These are phyloP conservation scores for Silene conica DNA, from an alignment of 148 eudicot species.

Conservation along the genomic window DNA sequence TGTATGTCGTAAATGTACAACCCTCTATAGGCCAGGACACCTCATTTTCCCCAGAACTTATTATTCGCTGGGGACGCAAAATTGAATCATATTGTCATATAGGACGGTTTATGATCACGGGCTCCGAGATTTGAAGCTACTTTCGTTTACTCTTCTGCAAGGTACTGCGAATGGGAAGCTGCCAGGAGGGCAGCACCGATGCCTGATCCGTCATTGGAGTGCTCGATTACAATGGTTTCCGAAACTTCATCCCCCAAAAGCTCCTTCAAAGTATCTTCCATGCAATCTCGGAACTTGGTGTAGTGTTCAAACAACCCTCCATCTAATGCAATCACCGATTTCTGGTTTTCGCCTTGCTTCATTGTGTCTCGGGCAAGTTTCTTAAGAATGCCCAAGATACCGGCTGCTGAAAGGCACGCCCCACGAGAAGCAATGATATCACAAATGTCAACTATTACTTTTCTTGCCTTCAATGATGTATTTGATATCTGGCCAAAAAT, in stretches of 20 bases:
- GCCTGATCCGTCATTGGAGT: slow-evolving; percentile 86
- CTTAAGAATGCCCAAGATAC: slow-evolving; percentile 78
- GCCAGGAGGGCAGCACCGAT: slow-evolving; percentile 91
- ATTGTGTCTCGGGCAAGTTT: slow-evolving; percentile 64
- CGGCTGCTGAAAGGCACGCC: slow-evolving; percentile 88
- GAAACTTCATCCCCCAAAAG: slow-evolving; percentile 65
- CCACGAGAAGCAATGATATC: slow-evolving; percentile 75
- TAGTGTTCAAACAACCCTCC: slow-evolving; percentile 90
- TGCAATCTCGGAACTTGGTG: slow-evolving; percentile 56
- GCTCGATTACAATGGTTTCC: slow-evolving; percentile 53
- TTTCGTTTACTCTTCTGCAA: slow-evolving; percentile 26
- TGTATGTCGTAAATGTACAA: slow-evolving; percentile 4
- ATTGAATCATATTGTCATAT: neutral
- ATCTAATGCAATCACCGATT: slow-evolving; percentile 71
- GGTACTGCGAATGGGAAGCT: slow-evolving; percentile 88
- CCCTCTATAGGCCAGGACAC: slow-evolving; percentile 9
- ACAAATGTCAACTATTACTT: slow-evolving; percentile 58
- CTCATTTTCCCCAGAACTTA: slow-evolving; percentile 20
- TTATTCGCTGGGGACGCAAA: slow-evolving; percentile 18
- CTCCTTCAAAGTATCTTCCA: slow-evolving; percentile 70
- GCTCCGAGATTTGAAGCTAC: slow-evolving; percentile 1
- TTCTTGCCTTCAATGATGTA: slow-evolving; percentile 72
- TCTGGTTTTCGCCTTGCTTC: slow-evolving; percentile 52
- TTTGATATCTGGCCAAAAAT: slow-evolving; percentile 46
- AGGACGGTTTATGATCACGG: neutral